These are phyloP conservation scores for Cephaloascus albidus DNA, from an alignment of 805 yeast species.

Conservation along the genomic window DNA sequence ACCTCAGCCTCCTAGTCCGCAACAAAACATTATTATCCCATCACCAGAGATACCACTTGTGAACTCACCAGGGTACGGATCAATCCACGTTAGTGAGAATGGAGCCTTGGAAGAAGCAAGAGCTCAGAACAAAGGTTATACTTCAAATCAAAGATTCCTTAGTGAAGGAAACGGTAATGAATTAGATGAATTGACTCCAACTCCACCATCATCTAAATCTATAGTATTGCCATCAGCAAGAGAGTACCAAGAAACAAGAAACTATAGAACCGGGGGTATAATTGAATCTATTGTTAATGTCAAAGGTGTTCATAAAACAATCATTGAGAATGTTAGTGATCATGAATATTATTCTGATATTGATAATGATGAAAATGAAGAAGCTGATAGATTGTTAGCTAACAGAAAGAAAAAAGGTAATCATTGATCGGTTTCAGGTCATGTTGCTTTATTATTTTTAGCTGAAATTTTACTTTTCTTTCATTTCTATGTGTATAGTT, in stretches of 20 bases:
- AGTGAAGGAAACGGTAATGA: not conserved
- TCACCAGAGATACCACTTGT: not conserved
- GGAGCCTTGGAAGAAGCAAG: constrained; percentile 24
- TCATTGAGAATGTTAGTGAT: constrained; percentile 58
- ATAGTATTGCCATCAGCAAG: constrained; percentile 3
- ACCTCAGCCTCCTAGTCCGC: not conserved
- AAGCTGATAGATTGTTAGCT: not conserved
- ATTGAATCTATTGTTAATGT: constrained; percentile 77
- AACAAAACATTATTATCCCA: not conserved
- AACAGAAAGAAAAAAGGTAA: no score
- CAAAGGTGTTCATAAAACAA: constrained; percentile 78
- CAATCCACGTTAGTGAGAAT: constrained; percentile 35
- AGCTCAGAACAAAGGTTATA: not conserved
- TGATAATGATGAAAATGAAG: not conserved
- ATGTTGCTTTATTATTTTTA: no score
- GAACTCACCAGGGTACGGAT: constrained; percentile 13
- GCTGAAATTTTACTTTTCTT: no score
- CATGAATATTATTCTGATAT: constrained; percentile 23
- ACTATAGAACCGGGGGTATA: constrained; percentile 51
- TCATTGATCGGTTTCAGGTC: no score
- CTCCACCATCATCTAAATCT: not conserved
- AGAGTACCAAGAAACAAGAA: constrained; percentile 23
- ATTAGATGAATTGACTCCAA: not conserved
- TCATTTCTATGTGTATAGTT: no score
- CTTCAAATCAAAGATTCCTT: not conserved